Conservation (phyloP, 2,329 filamentous ascomycete genomes). For the Aspergillus puulaauensis region DNA sequence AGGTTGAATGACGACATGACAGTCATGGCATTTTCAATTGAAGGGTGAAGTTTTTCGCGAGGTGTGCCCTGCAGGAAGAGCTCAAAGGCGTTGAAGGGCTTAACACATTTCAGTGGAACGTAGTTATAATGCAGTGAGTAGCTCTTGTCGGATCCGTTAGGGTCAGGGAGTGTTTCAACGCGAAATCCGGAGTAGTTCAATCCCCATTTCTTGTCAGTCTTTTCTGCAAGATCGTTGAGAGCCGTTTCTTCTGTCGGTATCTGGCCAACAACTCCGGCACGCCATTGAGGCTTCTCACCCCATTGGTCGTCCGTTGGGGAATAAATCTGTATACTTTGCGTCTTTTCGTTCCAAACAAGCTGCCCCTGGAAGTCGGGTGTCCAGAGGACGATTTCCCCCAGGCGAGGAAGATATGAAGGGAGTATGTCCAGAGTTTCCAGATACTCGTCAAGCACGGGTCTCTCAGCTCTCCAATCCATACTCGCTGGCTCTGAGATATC, state of each 20-base stretch:
- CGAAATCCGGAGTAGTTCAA: slow-evolving; percentile 56
- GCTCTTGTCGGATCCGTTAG: slow-evolving; percentile 51
- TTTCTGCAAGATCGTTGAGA: slow-evolving; percentile 48
- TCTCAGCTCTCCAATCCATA: slow-evolving; percentile 58
- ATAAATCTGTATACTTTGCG: slow-evolving; percentile 33
- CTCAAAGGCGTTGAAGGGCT: slow-evolving; percentile 57
- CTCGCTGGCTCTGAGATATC: slow-evolving; percentile 51
- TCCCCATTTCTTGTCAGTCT: slow-evolving; percentile 39
- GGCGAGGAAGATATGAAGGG: slow-evolving; percentile 53
- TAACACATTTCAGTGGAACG: slow-evolving; percentile 53
- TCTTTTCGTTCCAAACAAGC: slow-evolving; percentile 35
- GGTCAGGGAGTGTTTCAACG: slow-evolving; percentile 56
- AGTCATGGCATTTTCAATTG: slow-evolving; percentile 55
- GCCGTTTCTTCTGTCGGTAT: slow-evolving; percentile 44
- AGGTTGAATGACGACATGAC: slow-evolving; percentile 55
- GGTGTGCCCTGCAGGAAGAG: slow-evolving; percentile 46
- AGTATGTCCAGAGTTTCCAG: slow-evolving; percentile 45
- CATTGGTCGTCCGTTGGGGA: slow-evolving; percentile 32
- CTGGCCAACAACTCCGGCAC: slow-evolving; percentile 58
- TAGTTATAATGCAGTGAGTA: slow-evolving; percentile 56
- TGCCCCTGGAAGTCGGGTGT: slow-evolving; percentile 35
- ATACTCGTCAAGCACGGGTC: slow-evolving; percentile 41
- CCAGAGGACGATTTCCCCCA: slow-evolving; percentile 60
- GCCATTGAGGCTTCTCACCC: slow-evolving; percentile 50
- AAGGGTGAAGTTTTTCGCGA: slow-evolving; percentile 50